A percentile compares a stretch with the other conserved stretches of the same genome.
Conservation (phyloP, 805 yeast genomes). For the Hanseniaspora lachancei region DNA sequence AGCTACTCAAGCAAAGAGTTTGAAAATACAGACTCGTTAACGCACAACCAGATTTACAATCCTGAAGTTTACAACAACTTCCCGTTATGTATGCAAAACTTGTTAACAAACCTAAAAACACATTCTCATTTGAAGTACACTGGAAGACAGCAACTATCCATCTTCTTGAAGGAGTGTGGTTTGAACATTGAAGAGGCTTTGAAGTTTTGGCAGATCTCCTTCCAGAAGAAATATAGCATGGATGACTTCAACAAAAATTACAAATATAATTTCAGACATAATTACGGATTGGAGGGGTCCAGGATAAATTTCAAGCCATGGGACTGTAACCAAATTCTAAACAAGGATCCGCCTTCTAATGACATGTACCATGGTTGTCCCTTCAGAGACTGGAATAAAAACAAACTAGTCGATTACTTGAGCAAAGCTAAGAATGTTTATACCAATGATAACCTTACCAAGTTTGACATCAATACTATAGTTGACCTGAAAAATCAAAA, state of each 20-base stretch:
- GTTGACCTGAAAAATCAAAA: slow-evolving; percentile 54
- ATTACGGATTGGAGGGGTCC: slow-evolving; percentile 85
- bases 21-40: slow-evolving; percentile 37
- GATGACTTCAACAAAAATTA: slow-evolving; percentile 82
- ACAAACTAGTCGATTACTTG: slow-evolving; percentile 44
- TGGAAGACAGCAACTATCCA: slow-evolving; percentile 74
- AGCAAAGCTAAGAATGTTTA: slow-evolving; percentile 44
- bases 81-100: slow-evolving; percentile 67
- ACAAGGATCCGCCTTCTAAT: slow-evolving; percentile 54
- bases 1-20: slow-evolving; percentile 32
- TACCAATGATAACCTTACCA: slow-evolving; percentile 37
- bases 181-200: slow-evolving; percentile 76
- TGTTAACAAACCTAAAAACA: slow-evolving; percentile 47
- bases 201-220: slow-evolving; percentile 67
- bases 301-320: slow-evolving; percentile 74
- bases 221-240: slow-evolving; percentile 46
- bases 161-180: slow-evolving; percentile 84
- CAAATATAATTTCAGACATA: slow-evolving; percentile 74
- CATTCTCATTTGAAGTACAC: slow-evolving; percentile 65
- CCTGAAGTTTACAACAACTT: slow-evolving; percentile 46
- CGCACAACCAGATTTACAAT: slow-evolving; percentile 45
- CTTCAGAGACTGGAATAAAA: slow-evolving; percentile 61
- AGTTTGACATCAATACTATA: slow-evolving; percentile 41
- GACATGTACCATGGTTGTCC: slow-evolving; percentile 88
- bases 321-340: slow-evolving; percentile 67